Conservation (phyloP, 1,284 basidiomycete species). For the Violaceomyces palustris region DNA sequence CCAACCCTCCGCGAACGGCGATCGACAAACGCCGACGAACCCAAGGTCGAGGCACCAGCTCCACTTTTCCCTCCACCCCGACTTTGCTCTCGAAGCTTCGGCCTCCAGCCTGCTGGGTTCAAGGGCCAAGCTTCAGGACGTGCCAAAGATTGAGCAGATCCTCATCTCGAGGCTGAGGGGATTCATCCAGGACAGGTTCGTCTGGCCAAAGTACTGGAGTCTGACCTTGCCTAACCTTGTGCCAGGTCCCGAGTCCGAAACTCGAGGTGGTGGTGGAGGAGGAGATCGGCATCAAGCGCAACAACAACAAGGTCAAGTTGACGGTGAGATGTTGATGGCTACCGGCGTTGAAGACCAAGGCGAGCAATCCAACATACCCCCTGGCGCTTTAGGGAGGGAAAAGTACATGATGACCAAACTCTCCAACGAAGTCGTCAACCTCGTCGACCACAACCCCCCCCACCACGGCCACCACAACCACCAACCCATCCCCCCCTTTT, state of each 20-base stretch:
- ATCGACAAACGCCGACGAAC: constrained; percentile 18
- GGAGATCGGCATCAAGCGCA: no score
- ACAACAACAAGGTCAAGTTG: no score
- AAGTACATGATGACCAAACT: no score
- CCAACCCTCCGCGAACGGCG: constrained; percentile 17
- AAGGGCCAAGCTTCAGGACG: constrained; percentile 60
- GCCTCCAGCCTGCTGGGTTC: constrained; percentile 59
- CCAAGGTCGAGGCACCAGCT: constrained; percentile 52
- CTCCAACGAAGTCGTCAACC: no score
- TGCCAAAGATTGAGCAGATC: constrained; percentile 62
- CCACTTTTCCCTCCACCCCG: constrained; percentile 59
- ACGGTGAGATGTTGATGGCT: no score
- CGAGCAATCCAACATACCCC: no score
- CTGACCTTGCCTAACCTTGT: constrained; percentile 54
- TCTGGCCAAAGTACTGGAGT: constrained; percentile 57
- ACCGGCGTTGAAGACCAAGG: no score
- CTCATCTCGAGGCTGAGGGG: constrained; percentile 57
- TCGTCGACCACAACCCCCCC: no score
- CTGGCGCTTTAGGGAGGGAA: no score
- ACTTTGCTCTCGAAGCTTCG: constrained; percentile 59
- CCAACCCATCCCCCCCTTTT: no score
- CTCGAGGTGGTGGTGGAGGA: no score
- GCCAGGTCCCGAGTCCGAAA: constrained; percentile 16
- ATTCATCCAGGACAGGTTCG: constrained; percentile 57
- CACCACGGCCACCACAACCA: no score